phyloP scores from a whole-genome alignment of 768 basidiomycete genomes.

The Lactarius sp. region DNA sequence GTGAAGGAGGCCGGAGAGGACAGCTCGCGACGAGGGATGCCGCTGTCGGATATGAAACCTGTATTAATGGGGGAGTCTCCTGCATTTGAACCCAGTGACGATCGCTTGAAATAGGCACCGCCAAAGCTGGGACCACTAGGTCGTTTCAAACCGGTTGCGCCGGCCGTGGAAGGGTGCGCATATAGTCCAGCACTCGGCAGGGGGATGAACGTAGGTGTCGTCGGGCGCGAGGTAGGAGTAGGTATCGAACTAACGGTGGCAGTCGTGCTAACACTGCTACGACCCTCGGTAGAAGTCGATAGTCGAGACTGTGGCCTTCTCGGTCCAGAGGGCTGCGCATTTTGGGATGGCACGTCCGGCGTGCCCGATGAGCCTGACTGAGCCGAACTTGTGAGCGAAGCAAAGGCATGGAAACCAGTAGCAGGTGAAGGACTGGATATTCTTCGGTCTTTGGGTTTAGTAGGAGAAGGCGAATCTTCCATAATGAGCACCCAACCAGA shows the following conservation, averaged over 20 bases:
- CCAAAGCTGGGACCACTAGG: constrained; percentile 48
- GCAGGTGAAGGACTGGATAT: constrained; percentile 50
- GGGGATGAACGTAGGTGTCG: constrained; percentile 76
- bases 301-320: constrained; percentile 70
- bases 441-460: constrained; percentile 46
- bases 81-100: constrained; percentile 54
- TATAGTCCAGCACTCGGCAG: constrained; percentile 53
- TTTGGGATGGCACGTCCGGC: constrained; percentile 40
- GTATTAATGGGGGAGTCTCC: constrained; percentile 29
- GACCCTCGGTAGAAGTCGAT: constrained; percentile 50
- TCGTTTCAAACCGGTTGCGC: constrained; percentile 49
- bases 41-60: constrained; percentile 17
- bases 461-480: constrained; percentile 77
- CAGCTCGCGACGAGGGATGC: constrained; percentile 15
- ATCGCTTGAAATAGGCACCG: constrained; percentile 43
- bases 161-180: constrained; percentile 32
- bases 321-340: constrained; percentile 42
- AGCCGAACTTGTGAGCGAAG: constrained; percentile 44
- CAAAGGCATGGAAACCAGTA: constrained; percentile 46
- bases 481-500: constrained; percentile 87
- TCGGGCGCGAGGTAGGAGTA: constrained; percentile 63
- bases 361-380: constrained; percentile 39
- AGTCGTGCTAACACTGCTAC: constrained; percentile 43
- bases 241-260: constrained; percentile 58
- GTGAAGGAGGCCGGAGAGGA: neutral